Percentiles rank a stretch among this genome's conserved stretches.
phyloP scores from a whole-genome alignment of 2,329 filamentous ascomycete genomes.

The Alternaria sp. region DNA sequence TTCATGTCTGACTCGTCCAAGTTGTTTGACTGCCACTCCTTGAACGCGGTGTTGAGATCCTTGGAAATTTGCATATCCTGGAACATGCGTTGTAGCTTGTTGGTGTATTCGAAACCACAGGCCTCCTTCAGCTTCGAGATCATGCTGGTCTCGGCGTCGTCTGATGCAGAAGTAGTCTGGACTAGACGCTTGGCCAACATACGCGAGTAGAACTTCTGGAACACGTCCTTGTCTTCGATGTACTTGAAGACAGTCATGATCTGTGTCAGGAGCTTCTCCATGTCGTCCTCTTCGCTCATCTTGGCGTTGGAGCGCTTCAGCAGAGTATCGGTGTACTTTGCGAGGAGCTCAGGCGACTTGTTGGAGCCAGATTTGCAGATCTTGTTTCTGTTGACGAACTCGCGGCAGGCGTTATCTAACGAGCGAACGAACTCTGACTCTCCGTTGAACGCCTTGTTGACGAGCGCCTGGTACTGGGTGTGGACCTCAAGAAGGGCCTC shows the following conservation, averaged over 20 bases:
- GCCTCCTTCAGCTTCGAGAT: constrained; percentile 99
- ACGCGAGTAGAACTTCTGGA: constrained; percentile 98
- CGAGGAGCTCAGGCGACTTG: constrained; percentile 91
- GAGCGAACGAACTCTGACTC: constrained; percentile 97
- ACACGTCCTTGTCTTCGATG: constrained; percentile 99
- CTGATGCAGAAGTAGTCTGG: constrained; percentile 92
- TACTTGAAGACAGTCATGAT: constrained; percentile 99
- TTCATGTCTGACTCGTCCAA: constrained; percentile 70
- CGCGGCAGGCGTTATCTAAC: constrained; percentile 93
- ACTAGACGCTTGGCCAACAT: constrained; percentile 95
- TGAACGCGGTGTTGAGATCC: constrained; percentile 90
- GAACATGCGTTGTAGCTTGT: constrained; percentile 99
- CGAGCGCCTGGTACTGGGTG: constrained; percentile 87
- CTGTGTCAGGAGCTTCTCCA: constrained; percentile 85
- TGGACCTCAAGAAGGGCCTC: constrained; percentile 94
- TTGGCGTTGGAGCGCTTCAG: constrained; percentile 87
- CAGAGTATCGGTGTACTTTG: constrained; percentile 92
- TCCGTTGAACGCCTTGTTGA: constrained; percentile 90
- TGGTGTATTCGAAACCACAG: constrained; percentile 98
- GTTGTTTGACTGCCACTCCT: constrained; percentile 73
- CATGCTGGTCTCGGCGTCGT: constrained; percentile 98
- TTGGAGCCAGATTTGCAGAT: constrained; percentile 93
- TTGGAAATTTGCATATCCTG: constrained; percentile 99
- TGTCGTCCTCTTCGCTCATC: constrained; percentile 89
- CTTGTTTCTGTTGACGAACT: constrained; percentile 97